Conservation (phyloP, 805 yeast genomes). For the Yarrowia divulgata region DNA sequence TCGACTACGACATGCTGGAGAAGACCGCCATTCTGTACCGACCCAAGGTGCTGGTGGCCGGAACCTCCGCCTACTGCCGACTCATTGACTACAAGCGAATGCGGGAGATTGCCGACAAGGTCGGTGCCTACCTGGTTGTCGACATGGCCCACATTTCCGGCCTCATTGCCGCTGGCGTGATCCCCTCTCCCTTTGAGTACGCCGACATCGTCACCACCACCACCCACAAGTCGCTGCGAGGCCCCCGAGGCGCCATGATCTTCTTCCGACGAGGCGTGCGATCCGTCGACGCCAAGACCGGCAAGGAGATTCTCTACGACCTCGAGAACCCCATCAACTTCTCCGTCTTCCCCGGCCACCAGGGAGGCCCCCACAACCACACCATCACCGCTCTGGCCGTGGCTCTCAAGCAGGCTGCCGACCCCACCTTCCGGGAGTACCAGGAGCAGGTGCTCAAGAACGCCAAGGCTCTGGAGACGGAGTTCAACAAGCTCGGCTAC, state of each 20-base stretch:
- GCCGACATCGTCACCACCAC: slow-evolving; percentile 98
- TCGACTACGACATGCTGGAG: slow-evolving; percentile 95
- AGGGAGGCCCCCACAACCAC: slow-evolving; percentile 99
- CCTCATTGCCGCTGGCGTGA: slow-evolving; percentile 92
- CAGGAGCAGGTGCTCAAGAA: slow-evolving; percentile 87
- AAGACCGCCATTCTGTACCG: slow-evolving; percentile 89
- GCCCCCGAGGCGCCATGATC: slow-evolving; percentile 99
- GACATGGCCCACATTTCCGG: slow-evolving; percentile 99
- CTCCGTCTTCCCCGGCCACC: slow-evolving; percentile 99
- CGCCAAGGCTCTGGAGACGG: slow-evolving; percentile 81
- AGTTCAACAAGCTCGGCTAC: slow-evolving; percentile 76
- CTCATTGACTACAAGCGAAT: slow-evolving; percentile 95
- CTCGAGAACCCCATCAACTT: slow-evolving; percentile 95
- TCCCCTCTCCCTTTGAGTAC: slow-evolving; percentile 94
- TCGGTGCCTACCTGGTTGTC: slow-evolving; percentile 93
- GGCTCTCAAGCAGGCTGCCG: slow-evolving; percentile 91
- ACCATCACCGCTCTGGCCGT: slow-evolving; percentile 97
- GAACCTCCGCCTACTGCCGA: slow-evolving; percentile 98
- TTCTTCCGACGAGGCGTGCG: slow-evolving; percentile 97
- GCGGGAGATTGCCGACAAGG: slow-evolving; percentile 95
- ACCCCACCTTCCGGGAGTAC: slow-evolving; percentile 90
- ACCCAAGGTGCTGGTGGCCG: slow-evolving; percentile 96
- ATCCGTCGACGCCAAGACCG: slow-evolving; percentile 84
- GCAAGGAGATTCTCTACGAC: slow-evolving; percentile 89
- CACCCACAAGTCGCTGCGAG: slow-evolving; percentile 97